These are phyloP conservation scores for Rhododendron henanense DNA, from an alignment of 148 eudicot genomes.

Conservation along the genomic window DNA sequence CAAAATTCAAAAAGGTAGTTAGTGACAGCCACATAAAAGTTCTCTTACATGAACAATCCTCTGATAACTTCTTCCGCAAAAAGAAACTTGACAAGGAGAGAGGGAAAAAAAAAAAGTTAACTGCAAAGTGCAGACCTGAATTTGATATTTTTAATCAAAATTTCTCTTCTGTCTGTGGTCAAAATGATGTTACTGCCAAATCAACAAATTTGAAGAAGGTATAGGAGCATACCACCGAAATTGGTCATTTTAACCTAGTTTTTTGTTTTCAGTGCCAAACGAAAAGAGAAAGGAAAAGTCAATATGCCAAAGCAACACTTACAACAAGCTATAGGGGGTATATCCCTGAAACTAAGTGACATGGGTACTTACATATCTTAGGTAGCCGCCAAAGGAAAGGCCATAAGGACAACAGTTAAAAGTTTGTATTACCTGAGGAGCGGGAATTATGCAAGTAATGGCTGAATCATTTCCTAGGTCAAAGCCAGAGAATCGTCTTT, in stretches of 20 bases:
- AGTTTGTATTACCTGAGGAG: slow-evolving; percentile 34
- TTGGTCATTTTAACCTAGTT: too few relatives aligned
- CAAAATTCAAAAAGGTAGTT: background rate
- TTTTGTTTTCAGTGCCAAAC: too few relatives aligned
- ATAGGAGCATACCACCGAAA: background rate
- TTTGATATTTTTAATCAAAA: background rate
- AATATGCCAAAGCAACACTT: background rate
- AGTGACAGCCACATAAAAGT: background rate
- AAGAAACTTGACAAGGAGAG: background rate
- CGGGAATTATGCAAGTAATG: slow-evolving; percentile 14
- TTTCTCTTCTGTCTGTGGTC: background rate
- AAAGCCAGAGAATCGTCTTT: slow-evolving; percentile 20
- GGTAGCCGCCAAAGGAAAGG: background rate
- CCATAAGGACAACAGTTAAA: background rate
- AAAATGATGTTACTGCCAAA: background rate
- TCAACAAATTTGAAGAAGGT: background rate
- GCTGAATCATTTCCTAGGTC: slow-evolving; percentile 24
- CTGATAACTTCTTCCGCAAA: too few relatives aligned
- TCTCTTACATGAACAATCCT: background rate
- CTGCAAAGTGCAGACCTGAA: background rate
- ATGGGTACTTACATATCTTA: background rate
- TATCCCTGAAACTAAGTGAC: background rate
- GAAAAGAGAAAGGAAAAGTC: too few relatives aligned
- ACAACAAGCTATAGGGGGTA: background rate
- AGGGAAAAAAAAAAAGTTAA: background rate